Evolutionary conservation across 176 grass and related monocot species (phyloP).

Genomic region (Juncus effusus): DNA sequence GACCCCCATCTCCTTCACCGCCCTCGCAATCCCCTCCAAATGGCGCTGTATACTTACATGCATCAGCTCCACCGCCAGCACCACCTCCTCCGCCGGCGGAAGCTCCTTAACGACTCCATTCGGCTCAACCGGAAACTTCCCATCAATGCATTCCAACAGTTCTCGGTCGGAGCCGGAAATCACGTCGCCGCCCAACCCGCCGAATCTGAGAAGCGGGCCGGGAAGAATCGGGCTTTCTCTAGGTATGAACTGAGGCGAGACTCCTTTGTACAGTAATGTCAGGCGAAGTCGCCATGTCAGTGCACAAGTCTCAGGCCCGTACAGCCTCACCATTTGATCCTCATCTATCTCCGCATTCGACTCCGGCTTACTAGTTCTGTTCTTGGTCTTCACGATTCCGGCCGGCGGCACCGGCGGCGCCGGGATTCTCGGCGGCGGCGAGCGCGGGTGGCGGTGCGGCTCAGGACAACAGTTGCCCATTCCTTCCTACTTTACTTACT

Average conservation of each 20-base stretch:
- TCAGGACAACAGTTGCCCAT: slow-evolving; percentile 29
- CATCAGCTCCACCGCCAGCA: slow-evolving; percentile 66
- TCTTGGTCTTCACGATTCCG: slow-evolving; percentile 6
- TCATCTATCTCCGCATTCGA: not conserved
- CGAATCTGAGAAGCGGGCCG: slow-evolving; percentile 68
- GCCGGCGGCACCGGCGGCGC: slow-evolving; percentile 12
- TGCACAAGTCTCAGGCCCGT: slow-evolving; percentile 76
- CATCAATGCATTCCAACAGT: slow-evolving; percentile 64
- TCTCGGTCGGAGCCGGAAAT: slow-evolving; percentile 48
- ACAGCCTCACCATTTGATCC: slow-evolving; percentile 46
- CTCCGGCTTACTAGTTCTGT: slow-evolving; percentile 18
- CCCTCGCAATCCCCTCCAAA: slow-evolving; percentile 55
- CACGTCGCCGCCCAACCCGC: slow-evolving; percentile 47
- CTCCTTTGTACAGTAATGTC: slow-evolving; percentile 82
- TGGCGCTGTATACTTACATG: slow-evolving; percentile 80
- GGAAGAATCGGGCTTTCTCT: slow-evolving; percentile 63
- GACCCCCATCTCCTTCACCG: slow-evolving; percentile 55
- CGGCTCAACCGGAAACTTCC: slow-evolving; percentile 62
- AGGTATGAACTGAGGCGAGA: slow-evolving; percentile 71
- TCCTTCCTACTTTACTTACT: not conserved
- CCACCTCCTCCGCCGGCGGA: slow-evolving; percentile 45
- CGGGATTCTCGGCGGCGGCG: slow-evolving; percentile 14
- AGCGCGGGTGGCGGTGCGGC: slow-evolving; percentile 14
- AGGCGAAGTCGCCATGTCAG: slow-evolving; percentile 67
- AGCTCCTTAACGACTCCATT: slow-evolving; percentile 27